Evolutionary conservation across 2,329 filamentous ascomycete genomes (phyloP).

Genomic region (Sordariomycetes sp.): DNA sequence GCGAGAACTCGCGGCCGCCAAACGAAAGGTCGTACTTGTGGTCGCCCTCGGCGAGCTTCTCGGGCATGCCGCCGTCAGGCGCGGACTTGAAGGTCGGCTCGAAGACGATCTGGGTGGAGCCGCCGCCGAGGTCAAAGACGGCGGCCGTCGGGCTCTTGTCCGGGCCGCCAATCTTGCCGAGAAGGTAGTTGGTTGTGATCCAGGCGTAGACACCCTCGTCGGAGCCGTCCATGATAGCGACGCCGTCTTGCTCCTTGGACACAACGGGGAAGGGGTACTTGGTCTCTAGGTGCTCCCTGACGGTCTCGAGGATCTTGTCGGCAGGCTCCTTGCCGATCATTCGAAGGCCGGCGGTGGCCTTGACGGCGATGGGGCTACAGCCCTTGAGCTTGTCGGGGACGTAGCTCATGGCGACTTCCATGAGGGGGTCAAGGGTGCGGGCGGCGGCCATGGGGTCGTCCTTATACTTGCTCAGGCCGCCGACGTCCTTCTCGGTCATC

Average conservation of each 20-base stretch:
- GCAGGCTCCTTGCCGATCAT: constrained; percentile 73
- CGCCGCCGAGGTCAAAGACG: constrained; percentile 90
- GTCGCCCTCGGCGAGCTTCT: constrained; percentile 74
- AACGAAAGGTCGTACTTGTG: constrained; percentile 93
- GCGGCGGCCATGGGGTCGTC: constrained; percentile 79
- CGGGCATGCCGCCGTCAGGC: constrained; percentile 65
- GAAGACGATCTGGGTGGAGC: constrained; percentile 97
- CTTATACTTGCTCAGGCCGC: constrained; percentile 77
- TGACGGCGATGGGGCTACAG: constrained; percentile 95
- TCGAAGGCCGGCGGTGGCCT: constrained; percentile 88
- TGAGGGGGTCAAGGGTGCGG: constrained; percentile 73
- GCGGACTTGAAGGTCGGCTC: constrained; percentile 79
- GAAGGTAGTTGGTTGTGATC: constrained; percentile 97
- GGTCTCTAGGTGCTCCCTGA: constrained; percentile 71
- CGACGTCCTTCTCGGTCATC: constrained; percentile 78
- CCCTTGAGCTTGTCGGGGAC: constrained; percentile 81
- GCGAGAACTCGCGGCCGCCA: constrained; percentile 76
- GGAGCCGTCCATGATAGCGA: constrained; percentile 94
- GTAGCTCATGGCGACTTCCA: constrained; percentile 71
- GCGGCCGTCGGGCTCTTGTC: constrained; percentile 86
- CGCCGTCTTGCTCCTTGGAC: constrained; percentile 69
- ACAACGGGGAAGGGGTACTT: constrained; percentile 93
- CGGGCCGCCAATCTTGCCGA: constrained; percentile 91
- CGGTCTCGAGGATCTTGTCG: constrained; percentile 72
- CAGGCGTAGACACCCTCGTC: constrained; percentile 97